These are phyloP conservation scores for Stagonosporopsis chrysanthemi DNA, from an alignment of 2,329 filamentous ascomycete genomes.

Conservation along the genomic window DNA sequence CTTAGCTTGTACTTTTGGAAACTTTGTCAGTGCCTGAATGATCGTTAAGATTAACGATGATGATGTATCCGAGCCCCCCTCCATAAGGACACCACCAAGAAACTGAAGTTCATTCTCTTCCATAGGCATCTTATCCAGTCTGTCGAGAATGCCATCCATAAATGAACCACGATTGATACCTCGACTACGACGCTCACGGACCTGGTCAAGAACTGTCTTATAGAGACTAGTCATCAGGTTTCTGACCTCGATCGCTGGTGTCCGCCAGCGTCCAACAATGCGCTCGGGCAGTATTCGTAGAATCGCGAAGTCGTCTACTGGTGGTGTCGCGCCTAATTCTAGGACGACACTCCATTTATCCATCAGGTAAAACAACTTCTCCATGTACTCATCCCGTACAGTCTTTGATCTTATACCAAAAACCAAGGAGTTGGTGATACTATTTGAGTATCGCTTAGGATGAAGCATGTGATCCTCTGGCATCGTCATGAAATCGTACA, in stretches of 20 bases:
- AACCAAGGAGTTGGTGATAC: slow-evolving; percentile 27
- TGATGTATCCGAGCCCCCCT: slow-evolving; percentile 36
- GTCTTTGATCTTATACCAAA: slow-evolving; percentile 26
- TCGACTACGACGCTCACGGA: slow-evolving; percentile 18
- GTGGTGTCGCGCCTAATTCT: slow-evolving; percentile 57
- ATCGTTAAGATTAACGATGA: slow-evolving; percentile 6
- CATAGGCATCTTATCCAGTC: slow-evolving; percentile 13
- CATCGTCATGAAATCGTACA: slow-evolving; percentile 53
- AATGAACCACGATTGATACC: slow-evolving; percentile 19
- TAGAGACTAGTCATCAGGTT: slow-evolving; percentile 24
- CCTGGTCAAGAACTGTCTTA: slow-evolving; percentile 16
- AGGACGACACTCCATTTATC: slow-evolving; percentile 52
- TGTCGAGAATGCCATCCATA: slow-evolving; percentile 26
- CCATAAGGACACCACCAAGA: slow-evolving; percentile 22
- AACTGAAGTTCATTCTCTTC: slow-evolving; percentile 19
- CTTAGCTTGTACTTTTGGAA: slow-evolving; percentile 9
- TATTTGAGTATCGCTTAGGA: slow-evolving; percentile 59
- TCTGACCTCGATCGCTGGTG: slow-evolving; percentile 19
- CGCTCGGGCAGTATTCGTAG: slow-evolving; percentile 50
- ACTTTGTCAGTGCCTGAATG: slow-evolving; percentile 11
- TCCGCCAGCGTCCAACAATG: slow-evolving; percentile 24
- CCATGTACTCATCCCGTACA: slow-evolving; percentile 41
- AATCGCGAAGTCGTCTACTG: slow-evolving; percentile 50
- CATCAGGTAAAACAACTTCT: slow-evolving; percentile 51
- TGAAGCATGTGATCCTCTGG: slow-evolving; percentile 58